Evolutionary conservation across 192 early-diverging fungal species (phyloP).

Genomic region (Backusella mclennaniae): DNA sequence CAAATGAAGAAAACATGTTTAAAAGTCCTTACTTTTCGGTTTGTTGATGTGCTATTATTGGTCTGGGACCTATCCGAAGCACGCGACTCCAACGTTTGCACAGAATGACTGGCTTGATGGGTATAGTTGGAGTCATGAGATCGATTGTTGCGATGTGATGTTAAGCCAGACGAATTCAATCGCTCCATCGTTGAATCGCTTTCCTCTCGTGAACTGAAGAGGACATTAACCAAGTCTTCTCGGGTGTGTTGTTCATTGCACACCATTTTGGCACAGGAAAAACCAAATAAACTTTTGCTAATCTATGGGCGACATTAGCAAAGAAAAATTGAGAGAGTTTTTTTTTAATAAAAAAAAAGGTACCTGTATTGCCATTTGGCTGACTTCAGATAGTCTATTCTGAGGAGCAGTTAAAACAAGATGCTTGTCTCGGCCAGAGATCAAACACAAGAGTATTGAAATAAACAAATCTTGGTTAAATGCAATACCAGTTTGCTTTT

Average conservation of each 20-base stretch:
- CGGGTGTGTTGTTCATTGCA: slow-evolving; percentile 39
- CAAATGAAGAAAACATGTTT: background rate
- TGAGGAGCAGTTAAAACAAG: slow-evolving; percentile 43
- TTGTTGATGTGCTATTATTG: background rate
- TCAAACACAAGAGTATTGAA: slow-evolving; percentile 53
- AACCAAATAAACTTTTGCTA: slow-evolving; percentile 43
- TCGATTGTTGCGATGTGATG: background rate
- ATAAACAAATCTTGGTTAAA: slow-evolving; percentile 56
- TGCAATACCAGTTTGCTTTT: slow-evolving; percentile 35
- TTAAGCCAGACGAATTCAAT: background rate
- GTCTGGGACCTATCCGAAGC: slow-evolving; percentile 1
- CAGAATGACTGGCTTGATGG: slow-evolving; percentile 9
- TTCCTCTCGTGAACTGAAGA: slow-evolving; percentile 19
- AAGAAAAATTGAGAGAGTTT: too few species aligned
- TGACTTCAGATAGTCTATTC: slow-evolving; percentile 42
- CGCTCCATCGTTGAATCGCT: slow-evolving; percentile 10
- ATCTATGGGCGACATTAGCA: slow-evolving; percentile 32
- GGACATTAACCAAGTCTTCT: slow-evolving; percentile 26
- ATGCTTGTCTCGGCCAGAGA: slow-evolving; percentile 46
- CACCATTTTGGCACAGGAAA: slow-evolving; percentile 43
- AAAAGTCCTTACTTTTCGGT: background rate
- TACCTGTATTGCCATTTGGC: slow-evolving; percentile 47
- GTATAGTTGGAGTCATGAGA: background rate
- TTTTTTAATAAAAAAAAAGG: background rate
- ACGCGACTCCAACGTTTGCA: slow-evolving; percentile 1